Evolutionary conservation across 202 grass and related monocot genomes (phyloP).

Genomic region (Schoenoplectus triqueter): DNA sequence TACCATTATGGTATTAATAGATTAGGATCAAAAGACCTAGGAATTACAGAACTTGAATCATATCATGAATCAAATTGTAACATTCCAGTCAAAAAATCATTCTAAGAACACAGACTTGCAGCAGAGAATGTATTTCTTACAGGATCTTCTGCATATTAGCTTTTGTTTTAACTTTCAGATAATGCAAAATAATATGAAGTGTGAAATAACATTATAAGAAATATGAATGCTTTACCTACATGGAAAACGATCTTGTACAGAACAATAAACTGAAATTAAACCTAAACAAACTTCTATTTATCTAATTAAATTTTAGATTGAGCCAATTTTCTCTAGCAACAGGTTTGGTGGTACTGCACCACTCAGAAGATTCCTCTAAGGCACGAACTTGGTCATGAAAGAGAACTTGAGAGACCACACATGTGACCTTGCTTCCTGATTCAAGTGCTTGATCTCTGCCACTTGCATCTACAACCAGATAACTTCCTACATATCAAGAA

Average conservation of each 20-base stretch:
- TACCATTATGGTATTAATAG: background rate
- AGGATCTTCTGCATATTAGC: background rate
- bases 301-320: background rate
- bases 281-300: background rate
- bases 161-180: background rate
- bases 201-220: background rate
- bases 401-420: slow-evolving; percentile 80
- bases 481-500: slow-evolving; percentile 60
- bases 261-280: no score
- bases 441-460: slow-evolving; percentile 78
- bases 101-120: background rate
- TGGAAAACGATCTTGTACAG: background rate
- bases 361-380: slow-evolving; percentile 66
- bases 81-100: background rate
- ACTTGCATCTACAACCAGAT: slow-evolving; percentile 74
- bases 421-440: slow-evolving; percentile 87
- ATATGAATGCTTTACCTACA: background rate
- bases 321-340: background rate
- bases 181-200: background rate
- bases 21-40: background rate
- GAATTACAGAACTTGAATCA: background rate
- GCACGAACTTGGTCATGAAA: slow-evolving; percentile 71
- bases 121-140: background rate
- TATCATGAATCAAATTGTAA: background rate
- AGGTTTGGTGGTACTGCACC: slow-evolving; percentile 29